Evolutionary conservation across 2,329 filamentous ascomycete genomes (phyloP), one percentile per base, ranked within the genome.

Genomic region (Samsoniella hepiali): DNA sequence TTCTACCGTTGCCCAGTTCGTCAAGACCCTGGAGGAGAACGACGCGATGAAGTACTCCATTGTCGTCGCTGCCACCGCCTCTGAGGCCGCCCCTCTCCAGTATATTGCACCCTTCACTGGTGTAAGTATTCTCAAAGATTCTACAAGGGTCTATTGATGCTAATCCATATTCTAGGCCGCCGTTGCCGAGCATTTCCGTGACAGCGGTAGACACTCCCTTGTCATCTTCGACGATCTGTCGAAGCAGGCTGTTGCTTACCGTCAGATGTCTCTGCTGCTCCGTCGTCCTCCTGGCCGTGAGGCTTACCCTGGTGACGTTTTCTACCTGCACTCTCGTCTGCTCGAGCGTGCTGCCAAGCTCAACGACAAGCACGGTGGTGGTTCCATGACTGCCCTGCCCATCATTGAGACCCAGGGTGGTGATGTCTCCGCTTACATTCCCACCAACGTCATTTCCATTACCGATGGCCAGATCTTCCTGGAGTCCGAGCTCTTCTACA

Each of bases 371-470:
- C 91, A 90, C 77, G 93, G 93, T 77, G 92, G 91, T 82, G 95
- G 95, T 78, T 98, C 94, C 73, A 87, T 98, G 81, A 99, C 95
- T 81, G 94, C 95, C 71, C 90, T 99, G 68, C 95, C 95, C 77
- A 79, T 98, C 82, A 98, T 99, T 79, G 95, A 99, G 88, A 99
- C 95, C 79, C 95, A 98, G 87, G 95, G 95, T 88, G 95, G 95
- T 91, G 95, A 99, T 83, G 95, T 99, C 77, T 98, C 95, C 73
- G 95, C 95, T 73, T 99, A 98, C 83, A 98, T 99, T 88, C 95
- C 95, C 75, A 99, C 95, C 84, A 99, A 98, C 87, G 95, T 98
- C 84, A 99, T 99, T 88, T 98, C 94, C 80, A 99, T 99, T 78
- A 99, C 95, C 74, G 95, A 98, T 76, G 95, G 95, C 69, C 95